Conservation (phyloP, 1,139 yeast species). For the Yueomyces sp. region DNA sequence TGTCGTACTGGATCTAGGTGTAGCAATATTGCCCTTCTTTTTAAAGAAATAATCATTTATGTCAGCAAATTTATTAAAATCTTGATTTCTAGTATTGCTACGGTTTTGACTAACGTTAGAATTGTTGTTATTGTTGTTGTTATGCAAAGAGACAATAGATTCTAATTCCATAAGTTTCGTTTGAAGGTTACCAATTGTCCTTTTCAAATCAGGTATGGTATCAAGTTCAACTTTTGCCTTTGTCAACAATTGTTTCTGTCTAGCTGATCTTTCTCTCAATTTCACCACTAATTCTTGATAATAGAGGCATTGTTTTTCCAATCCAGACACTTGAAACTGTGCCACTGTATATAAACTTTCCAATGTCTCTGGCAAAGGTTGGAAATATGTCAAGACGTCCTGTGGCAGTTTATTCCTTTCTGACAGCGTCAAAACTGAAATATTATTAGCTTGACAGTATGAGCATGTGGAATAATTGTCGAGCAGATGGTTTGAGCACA, state of each 20-base stretch:
- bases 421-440: constrained; percentile 5
- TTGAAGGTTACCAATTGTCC: constrained; percentile 5
- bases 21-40: no score
- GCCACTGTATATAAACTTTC: constrained; percentile 10
- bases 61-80: no score
- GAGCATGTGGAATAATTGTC: constrained; percentile 3
- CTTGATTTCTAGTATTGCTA: no score
- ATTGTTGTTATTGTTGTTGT: no score
- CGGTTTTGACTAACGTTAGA: no score
- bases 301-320: constrained; percentile 9
- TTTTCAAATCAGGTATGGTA: constrained; percentile 7
- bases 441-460: constrained; percentile 5
- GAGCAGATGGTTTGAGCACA: constrained; percentile 9
- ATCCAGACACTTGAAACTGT: constrained; percentile 9
- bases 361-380: constrained; percentile 7
- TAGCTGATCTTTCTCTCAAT: constrained; percentile 7
- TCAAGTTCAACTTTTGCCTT: constrained; percentile 9
- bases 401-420: constrained; percentile 7
- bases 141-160: no score
- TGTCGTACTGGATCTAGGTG: no score
- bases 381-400: constrained; percentile 8
- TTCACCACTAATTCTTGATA: constrained; percentile 6
- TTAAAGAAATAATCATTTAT: no score
- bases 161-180: background rate
- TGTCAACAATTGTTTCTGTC: constrained; percentile 8